phyloP scores from a whole-genome alignment of 305 asterid species.

The Solanum aculeatissimum region DNA sequence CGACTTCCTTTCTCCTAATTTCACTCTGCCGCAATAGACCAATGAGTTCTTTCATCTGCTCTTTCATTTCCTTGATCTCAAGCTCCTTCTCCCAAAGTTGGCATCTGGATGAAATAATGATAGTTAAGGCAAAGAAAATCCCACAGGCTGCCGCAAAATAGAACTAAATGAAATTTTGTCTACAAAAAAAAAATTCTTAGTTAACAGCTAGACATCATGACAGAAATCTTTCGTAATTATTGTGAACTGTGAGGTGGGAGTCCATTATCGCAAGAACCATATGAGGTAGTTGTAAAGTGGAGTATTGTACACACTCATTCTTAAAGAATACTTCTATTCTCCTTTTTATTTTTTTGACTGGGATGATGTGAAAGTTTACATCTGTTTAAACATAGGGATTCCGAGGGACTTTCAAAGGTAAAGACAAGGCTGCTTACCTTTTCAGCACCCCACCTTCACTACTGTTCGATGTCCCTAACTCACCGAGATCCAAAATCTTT shows the following conservation, averaged over 20 bases:
- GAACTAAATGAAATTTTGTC: not conserved
- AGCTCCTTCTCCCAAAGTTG: slow-evolving; percentile 79
- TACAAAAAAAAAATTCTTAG: no score
- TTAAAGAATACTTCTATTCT: not conserved
- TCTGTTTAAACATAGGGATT: not conserved
- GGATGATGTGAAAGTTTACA: not conserved
- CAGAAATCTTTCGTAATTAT: not conserved
- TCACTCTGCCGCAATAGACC: slow-evolving; percentile 79
- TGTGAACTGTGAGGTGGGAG: not conserved
- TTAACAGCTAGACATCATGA: not conserved
- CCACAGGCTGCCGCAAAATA: not conserved
- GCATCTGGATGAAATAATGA: slow-evolving; percentile 37
- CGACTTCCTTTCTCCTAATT: slow-evolving; percentile 72
- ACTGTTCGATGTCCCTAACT: not conserved
- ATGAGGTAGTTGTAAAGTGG: not conserved
- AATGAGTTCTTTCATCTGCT: slow-evolving; percentile 89
- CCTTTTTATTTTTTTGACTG: not conserved
- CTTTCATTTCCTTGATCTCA: slow-evolving; percentile 91
- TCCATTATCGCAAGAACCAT: not conserved
- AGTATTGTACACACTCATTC: not conserved
- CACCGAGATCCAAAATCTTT: not conserved
- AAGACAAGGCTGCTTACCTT: not conserved
- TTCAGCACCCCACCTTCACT: not conserved
- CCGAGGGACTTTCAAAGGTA: no score
- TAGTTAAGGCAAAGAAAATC: slow-evolving; percentile 8